Base-by-base conservation (phyloP, 2,329 filamentous ascomycete genomes). In the Fusarium equiseti region DNA sequence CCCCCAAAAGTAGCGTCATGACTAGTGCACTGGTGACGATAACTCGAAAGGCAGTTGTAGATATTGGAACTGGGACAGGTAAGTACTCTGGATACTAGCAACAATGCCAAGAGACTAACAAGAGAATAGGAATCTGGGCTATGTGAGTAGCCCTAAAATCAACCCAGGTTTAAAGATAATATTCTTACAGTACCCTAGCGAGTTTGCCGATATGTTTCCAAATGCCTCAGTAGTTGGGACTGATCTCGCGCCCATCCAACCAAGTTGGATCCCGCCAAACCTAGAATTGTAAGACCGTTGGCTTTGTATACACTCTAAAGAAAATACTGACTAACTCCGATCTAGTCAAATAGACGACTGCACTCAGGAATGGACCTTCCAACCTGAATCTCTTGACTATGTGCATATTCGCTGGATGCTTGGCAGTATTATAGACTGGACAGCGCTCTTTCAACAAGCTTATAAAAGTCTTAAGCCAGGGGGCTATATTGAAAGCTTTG, bases 31-130 rank as follows among this genome's bases (percentile, higher is more conserved):
- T 32, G 2, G 32, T 20, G 2, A 38, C 10, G 6, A 12, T 29
- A 3, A 0, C 13, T 8, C 1, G 0, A 5, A 16, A 66, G 62
- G 27, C n/a, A 5, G 49, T 22, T 2, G n/a, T 26, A 3, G 62
- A 66, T 6, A 48, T 67, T 18, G 56, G 50, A 10, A 67, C 56
- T 0, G 63, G 56, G n/a, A 67, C 55, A 43, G 62, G 63, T 16
- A n/a, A 38, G 35, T 38, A 38, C 35, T 38, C 18, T 38, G 3
- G 12, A 18, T 18, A 38, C n/a, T 11, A 4, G 12, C 1, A 38
- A n/a, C 3, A 4, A 7, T 3, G 0, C n/a, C n/a, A 4, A n/a
- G 10, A 4, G 35, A 1, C 35, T 38, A 12, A 38, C 18, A 12
- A 11, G 6, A 8, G 18, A n/a, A 38, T 3, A 38, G 35, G 35